Evolutionary conservation across 2,329 filamentous ascomycete genomes (phyloP).

Genomic region (Sporothrix humicola): DNA sequence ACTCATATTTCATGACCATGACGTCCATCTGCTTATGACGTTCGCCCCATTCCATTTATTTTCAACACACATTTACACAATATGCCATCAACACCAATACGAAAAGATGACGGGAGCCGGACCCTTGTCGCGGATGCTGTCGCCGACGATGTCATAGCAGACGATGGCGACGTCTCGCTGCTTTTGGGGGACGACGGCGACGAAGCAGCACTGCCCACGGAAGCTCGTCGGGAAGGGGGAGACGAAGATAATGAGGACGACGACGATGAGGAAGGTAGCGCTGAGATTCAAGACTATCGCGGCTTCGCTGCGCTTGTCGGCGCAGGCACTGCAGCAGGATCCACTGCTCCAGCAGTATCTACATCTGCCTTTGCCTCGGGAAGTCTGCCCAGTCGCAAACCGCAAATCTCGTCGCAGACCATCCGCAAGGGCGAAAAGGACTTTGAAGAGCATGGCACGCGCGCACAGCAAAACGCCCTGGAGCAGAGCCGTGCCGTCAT

Average conservation of each 20-base stretch:
- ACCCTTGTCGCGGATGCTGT: not conserved
- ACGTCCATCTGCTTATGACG: not conserved
- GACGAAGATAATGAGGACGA: conserved; percentile 37
- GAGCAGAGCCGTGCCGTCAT: conserved; percentile 84
- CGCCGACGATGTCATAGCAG: not conserved
- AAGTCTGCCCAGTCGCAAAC: conserved; percentile 49
- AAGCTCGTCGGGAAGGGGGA: conserved; percentile 34
- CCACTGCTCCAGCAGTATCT: not conserved
- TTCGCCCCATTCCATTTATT: not conserved
- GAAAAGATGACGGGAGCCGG: not conserved
- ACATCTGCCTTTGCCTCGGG: not conserved
- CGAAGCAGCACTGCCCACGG: not conserved
- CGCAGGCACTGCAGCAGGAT: not conserved
- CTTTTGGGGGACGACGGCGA: conserved; percentile 33
- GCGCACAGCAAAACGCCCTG: conserved; percentile 76
- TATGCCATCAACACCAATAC: conserved; percentile 6
- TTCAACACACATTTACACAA: not conserved
- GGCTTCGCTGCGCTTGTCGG: conserved; percentile 61
- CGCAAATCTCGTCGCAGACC: conserved; percentile 62
- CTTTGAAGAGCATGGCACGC: conserved; percentile 91
- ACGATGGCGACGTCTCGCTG: not conserved
- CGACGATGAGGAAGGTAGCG: conserved; percentile 38
- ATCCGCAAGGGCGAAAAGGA: conserved; percentile 96
- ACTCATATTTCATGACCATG: not conserved
- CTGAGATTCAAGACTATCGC: conserved; percentile 82